Evolutionary conservation across 495 filamentous ascomycete species (phyloP).

Genomic region (Xylaria acuta): DNA sequence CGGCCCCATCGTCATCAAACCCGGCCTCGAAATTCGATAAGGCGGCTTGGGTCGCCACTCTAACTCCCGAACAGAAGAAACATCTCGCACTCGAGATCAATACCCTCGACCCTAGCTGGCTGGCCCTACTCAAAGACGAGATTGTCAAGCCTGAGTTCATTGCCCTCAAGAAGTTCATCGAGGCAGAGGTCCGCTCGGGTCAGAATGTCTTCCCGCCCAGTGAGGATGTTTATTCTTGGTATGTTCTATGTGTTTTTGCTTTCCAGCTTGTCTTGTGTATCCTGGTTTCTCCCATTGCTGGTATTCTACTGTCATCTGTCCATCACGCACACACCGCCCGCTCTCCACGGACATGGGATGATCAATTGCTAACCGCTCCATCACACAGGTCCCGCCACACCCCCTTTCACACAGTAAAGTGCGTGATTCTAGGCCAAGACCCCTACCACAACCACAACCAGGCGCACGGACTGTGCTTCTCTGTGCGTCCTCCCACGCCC

Average conservation of each 20-base stretch:
- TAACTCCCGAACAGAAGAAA: slow-evolving; percentile 81
- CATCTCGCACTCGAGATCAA: slow-evolving; percentile 88
- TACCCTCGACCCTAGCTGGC: slow-evolving; percentile 89
- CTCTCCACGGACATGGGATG: neutral
- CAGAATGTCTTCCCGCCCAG: slow-evolving; percentile 84
- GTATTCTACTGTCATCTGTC: neutral
- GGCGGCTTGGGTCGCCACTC: slow-evolving; percentile 77
- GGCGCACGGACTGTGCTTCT: slow-evolving; percentile 95
- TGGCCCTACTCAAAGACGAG: slow-evolving; percentile 84
- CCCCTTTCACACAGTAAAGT: slow-evolving; percentile 83
- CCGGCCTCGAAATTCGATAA: slow-evolving; percentile 75
- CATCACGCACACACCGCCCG: neutral
- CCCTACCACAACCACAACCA: slow-evolving; percentile 96
- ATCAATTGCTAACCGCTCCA: neutral
- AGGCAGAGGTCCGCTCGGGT: slow-evolving; percentile 72
- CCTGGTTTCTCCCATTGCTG: neutral
- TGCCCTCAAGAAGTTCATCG: slow-evolving; percentile 84
- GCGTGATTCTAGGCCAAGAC: slow-evolving; percentile 92
- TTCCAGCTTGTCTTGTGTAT: neutral
- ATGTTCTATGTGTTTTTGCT: slow-evolving; percentile 32
- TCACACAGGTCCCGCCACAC: slow-evolving; percentile 81
- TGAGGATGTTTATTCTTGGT: slow-evolving; percentile 96
- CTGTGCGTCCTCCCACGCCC: slow-evolving; percentile 83
- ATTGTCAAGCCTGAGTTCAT: slow-evolving; percentile 78
- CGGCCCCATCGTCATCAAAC: slow-evolving; percentile 18